Evolutionary conservation across 2,329 filamentous ascomycete genomes (phyloP).

Genomic region (Neurospora sp.): DNA sequence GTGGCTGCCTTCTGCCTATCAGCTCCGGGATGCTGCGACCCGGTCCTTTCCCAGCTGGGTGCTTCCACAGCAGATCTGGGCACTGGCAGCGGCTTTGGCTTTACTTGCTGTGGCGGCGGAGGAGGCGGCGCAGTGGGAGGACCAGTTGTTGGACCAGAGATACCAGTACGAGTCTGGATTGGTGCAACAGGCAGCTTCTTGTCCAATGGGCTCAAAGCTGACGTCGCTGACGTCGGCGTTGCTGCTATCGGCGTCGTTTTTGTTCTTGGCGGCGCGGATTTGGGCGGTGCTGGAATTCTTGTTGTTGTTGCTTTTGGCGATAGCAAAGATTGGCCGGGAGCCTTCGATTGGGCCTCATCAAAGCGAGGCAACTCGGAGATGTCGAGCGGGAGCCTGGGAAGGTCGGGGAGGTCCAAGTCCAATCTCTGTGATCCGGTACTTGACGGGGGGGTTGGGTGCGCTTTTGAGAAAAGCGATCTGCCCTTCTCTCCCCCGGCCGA

Average conservation of each 20-base stretch:
- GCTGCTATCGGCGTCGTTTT: not conserved
- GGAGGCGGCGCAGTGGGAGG: not conserved
- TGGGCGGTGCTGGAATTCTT: not conserved
- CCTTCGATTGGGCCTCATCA: not conserved
- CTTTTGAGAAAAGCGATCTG: constrained; percentile 49
- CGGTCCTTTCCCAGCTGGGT: not conserved
- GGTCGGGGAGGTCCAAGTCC: not conserved
- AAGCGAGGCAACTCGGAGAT: not conserved
- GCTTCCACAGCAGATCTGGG: constrained; percentile 1
- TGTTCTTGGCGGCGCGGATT: not conserved
- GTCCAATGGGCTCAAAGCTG: not conserved
- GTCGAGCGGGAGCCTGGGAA: not conserved
- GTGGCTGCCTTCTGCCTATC: not conserved
- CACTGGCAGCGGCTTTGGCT: not conserved
- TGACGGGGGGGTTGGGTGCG: constrained; percentile 40
- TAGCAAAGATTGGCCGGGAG: not conserved
- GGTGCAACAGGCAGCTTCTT: not conserved
- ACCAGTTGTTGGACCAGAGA: not conserved
- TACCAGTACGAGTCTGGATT: not conserved
- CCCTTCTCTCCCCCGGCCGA: constrained; percentile 17
- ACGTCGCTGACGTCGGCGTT: not conserved
- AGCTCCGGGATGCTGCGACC: not conserved
- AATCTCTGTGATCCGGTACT: not conserved
- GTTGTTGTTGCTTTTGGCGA: not conserved
- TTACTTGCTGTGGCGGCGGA: not conserved